Evolutionary conservation across 2,329 filamentous ascomycete species (phyloP).

Genomic region (Aspergillus ibericus): DNA sequence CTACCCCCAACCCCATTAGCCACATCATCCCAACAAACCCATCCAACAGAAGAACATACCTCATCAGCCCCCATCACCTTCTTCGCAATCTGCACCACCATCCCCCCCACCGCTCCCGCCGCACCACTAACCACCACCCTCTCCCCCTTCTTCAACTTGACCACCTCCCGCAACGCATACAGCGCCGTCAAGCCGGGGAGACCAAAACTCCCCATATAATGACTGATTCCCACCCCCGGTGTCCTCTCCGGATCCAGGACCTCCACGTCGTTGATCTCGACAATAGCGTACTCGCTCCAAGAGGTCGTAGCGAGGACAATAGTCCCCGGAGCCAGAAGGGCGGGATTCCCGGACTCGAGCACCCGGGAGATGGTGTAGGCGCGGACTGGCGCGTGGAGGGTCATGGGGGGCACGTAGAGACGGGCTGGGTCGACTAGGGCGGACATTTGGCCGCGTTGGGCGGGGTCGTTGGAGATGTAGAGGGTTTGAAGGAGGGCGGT

Average conservation of each 20-base stretch:
- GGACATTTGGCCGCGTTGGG: slow-evolving; percentile 54
- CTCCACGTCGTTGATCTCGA: slow-evolving; percentile 35
- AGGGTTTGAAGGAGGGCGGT: slow-evolving; percentile 50
- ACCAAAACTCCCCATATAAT: slow-evolving; percentile 7
- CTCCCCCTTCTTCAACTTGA: slow-evolving; percentile 39
- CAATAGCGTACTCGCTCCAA: slow-evolving; percentile 47
- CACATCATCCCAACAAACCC: not conserved
- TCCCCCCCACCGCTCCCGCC: slow-evolving; percentile 50
- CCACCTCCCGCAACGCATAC: slow-evolving; percentile 45
- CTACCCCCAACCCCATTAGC: not conserved
- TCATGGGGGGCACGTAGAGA: slow-evolving; percentile 49
- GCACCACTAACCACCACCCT: slow-evolving; percentile 50
- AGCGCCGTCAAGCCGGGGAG: slow-evolving; percentile 29
- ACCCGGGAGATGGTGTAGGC: slow-evolving; percentile 40
- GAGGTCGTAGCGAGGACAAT: slow-evolving; percentile 33
- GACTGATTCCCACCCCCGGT: slow-evolving; percentile 40
- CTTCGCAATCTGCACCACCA: slow-evolving; percentile 57
- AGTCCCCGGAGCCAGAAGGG: slow-evolving; percentile 33
- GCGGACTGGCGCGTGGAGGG: slow-evolving; percentile 41
- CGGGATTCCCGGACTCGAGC: slow-evolving; percentile 34
- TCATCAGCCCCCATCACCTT: slow-evolving; percentile 28
- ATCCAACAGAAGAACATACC: slow-evolving; percentile 3
- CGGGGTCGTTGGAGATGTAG: slow-evolving; percentile 56
- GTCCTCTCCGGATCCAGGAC: slow-evolving; percentile 24
- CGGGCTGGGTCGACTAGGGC: slow-evolving; percentile 41